Evolutionary conservation across 768 basidiomycete genomes (phyloP).

Genomic region (Rhodotorula diobovata): DNA sequence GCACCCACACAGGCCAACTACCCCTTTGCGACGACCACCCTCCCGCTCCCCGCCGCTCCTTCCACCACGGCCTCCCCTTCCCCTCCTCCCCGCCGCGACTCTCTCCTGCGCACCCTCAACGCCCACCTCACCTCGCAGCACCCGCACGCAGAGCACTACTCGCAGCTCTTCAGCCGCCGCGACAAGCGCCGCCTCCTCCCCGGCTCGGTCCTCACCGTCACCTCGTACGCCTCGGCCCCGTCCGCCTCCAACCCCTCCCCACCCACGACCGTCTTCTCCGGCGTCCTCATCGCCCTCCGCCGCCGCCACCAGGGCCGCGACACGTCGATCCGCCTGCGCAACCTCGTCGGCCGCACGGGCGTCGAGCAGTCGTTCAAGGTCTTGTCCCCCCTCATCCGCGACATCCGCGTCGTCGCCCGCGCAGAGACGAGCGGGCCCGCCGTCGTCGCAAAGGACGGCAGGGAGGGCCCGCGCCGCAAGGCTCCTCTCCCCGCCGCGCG

Average conservation of each 20-base stretch:
- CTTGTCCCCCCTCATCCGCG: conserved; percentile 78
- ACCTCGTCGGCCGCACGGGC: conserved; percentile 83
- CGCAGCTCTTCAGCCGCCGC: conserved; percentile 64
- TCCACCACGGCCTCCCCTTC: not conserved
- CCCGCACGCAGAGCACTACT: conserved; percentile 9
- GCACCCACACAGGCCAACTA: not conserved
- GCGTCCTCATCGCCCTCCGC: conserved; percentile 76
- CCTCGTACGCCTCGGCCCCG: conserved; percentile 69
- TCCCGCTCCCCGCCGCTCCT: not conserved
- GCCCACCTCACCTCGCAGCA: conserved; percentile 29
- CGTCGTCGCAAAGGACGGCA: conserved; percentile 28
- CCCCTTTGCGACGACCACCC: conserved; percentile 20
- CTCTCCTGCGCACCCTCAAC: conserved; percentile 38
- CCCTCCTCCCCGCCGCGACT: not conserved
- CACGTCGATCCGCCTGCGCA: conserved; percentile 82
- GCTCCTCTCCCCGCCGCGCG: conserved; percentile 19
- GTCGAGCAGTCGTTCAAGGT: conserved; percentile 90
- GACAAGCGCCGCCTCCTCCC: conserved; percentile 66
- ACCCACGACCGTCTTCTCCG: conserved; percentile 60
- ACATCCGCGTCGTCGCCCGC: conserved; percentile 64
- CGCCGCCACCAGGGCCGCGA: conserved; percentile 66
- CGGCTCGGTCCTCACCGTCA: conserved; percentile 80
- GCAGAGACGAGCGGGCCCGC: conserved; percentile 34
- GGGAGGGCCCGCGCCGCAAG: conserved; percentile 24
- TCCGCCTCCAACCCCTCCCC: conserved; percentile 43